Percentiles rank a stretch among this genome's conserved stretches.
Conservation (phyloP, 163 green algal genomes). For the Volvox carteri region DNA sequence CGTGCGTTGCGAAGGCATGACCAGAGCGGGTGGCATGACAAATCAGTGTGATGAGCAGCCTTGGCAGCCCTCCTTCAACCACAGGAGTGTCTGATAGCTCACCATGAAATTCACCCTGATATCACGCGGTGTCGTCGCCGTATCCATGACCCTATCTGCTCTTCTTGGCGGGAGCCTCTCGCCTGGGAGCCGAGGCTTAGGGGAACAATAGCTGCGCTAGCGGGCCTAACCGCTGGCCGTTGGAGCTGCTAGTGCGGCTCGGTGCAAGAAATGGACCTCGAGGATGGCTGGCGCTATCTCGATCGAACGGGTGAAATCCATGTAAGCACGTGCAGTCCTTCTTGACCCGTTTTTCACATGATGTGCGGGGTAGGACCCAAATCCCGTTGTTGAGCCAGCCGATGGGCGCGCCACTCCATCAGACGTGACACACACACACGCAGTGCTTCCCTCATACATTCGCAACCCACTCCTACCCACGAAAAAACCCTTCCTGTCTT, state of each 20-base stretch:
- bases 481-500: not conserved
- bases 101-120: not conserved
- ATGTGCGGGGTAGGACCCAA: too few species aligned
- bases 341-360: too few species aligned
- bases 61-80: not conserved
- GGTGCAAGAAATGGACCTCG: not conserved
- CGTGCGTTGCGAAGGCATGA: too few species aligned
- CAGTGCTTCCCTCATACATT: too few species aligned
- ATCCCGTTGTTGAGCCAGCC: too few species aligned
- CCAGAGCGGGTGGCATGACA: too few species aligned
- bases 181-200: not conserved
- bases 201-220: too few species aligned
- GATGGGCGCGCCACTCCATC: too few species aligned
- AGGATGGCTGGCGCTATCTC: conserved; percentile 22
- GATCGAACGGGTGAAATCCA: not conserved
- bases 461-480: not conserved
- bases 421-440: too few species aligned
- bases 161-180: not conserved
- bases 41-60: not conserved
- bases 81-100: not conserved
- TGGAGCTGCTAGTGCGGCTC: too few species aligned
- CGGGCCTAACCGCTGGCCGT: too few species aligned
- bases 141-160: not conserved
- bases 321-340: not conserved
- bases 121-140: too few species aligned